Evolutionary conservation across 2,329 filamentous ascomycete species (phyloP), one percentile per base, ranked within the genome.

Genomic region (Sporothrix luriei): DNA sequence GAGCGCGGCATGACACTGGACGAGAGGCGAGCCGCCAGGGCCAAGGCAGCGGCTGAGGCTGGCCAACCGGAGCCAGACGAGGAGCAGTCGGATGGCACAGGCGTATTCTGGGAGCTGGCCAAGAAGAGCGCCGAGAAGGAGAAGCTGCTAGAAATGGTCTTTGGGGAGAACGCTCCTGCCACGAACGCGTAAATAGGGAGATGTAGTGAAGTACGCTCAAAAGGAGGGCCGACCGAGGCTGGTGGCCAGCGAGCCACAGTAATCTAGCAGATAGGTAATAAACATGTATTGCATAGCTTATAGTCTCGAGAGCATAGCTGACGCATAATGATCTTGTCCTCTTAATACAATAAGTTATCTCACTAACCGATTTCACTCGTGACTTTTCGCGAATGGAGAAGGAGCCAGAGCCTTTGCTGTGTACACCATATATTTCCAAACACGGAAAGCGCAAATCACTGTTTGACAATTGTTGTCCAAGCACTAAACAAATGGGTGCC

Each of bases 1-100:
- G 74, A 75, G 72, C 77, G 75, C 11, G 78, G 78, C 2, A 77
- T 79, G 74, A 77, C 79, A 24, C 62, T 68, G 4, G 74, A 71
- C 16, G 54, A 51, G 68, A 38, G 68, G 67, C n/a, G 61, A 6
- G 26, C 69, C 52, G 65, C 24, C 21, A 43, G n/a, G 38, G 57
- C 57, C 38, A 62, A 62, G 57, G 57, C 11, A 21, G 57, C 38
- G 24, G 57, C 57, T 11, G 57, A 62, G 4, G 57, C 57, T 46
- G 57, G 57, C 29, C 19, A 40, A 19, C 19, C 33, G 11, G 57
- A 62, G 57, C 38, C 74, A 73, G 4, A 76, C 76, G 73, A 75
- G 71, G 74, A 74, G 74, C 3, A 75, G 74, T 72, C 48, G 75
- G 54, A 64, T 76, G 33, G 74, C 10, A 33, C 59, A 2, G 73